Conservation (phyloP, 345 rosid species). For the Citrus inodora region DNA sequence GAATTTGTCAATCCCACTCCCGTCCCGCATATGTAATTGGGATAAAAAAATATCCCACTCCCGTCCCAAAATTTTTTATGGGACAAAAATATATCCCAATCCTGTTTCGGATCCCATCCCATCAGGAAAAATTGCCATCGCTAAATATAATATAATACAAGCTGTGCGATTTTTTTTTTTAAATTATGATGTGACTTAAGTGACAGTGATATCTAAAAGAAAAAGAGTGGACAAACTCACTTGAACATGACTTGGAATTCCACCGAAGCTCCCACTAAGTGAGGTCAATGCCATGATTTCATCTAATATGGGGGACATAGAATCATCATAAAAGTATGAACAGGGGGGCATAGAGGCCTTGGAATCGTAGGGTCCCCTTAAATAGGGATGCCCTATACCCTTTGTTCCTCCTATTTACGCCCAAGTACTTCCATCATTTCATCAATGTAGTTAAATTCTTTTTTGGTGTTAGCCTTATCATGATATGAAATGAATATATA, state of each 20-base stretch:
- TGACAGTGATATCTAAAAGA: conserved; percentile 11
- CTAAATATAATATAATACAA: too few relatives aligned
- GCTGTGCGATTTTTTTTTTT: too few relatives aligned
- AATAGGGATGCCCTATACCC: background rate
- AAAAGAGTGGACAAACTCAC: conserved; percentile 18
- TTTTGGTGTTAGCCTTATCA: background rate
- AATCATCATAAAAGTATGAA: background rate
- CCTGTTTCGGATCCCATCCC: too few relatives aligned
- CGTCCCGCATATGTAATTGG: too few relatives aligned
- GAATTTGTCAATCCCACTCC: too few relatives aligned
- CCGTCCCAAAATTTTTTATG: too few relatives aligned
- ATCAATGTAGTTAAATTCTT: background rate
- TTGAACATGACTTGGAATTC: conserved; percentile 34
- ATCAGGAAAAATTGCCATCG: too few relatives aligned
- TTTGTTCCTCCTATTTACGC: background rate
- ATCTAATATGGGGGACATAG: background rate
- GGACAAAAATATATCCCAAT: too few relatives aligned
- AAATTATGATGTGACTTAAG: background rate
- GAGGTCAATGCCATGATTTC: conserved; percentile 20
- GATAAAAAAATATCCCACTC: too few relatives aligned
- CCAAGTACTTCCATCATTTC: background rate
- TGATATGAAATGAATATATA: background rate
- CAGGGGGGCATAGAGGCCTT: background rate
- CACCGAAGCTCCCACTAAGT: conserved; percentile 23
- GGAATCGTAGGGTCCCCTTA: background rate